Evolutionary conservation across 768 basidiomycete genomes (phyloP).

Genomic region (Trametes elegans): DNA sequence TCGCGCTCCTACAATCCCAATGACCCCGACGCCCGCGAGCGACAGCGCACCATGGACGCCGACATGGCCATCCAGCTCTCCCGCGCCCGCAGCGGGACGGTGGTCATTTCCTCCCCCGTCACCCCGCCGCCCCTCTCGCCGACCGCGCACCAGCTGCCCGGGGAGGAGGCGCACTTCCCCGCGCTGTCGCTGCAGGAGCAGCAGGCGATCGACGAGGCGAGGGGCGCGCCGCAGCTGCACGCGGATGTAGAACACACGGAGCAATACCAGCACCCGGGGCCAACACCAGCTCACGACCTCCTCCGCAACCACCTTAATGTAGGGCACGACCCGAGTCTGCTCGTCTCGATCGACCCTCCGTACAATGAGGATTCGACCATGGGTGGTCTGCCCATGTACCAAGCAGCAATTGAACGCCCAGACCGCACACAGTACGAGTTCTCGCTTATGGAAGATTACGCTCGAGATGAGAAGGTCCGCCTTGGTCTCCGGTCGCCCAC

Average conservation of each 20-base stretch:
- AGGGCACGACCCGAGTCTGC: constrained; percentile 48
- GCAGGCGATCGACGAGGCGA: constrained; percentile 42
- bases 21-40: constrained; percentile 75
- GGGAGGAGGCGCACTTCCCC: constrained; percentile 36
- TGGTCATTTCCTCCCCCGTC: constrained; percentile 34
- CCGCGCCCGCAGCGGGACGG: constrained; percentile 64
- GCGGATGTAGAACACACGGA: constrained; percentile 10
- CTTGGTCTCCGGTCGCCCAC: constrained; percentile 55
- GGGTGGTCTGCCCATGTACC: constrained; percentile 67
- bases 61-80: constrained; percentile 87
- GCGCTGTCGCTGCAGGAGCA: constrained; percentile 49
- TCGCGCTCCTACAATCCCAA: constrained; percentile 61
- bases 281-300: constrained; percentile 30
- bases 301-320: constrained; percentile 38
- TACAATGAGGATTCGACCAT: constrained; percentile 29
- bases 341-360: constrained; percentile 32
- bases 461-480: constrained; percentile 60
- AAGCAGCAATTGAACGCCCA: constrained; percentile 42
- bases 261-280: constrained; percentile 29
- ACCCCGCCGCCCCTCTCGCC: constrained; percentile 35
- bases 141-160: constrained; percentile 29
- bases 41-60: constrained; percentile 91
- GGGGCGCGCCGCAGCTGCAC: constrained; percentile 31
- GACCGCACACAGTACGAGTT: constrained; percentile 68
- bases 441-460: constrained; percentile 72